Evolutionary conservation across 257 asterid species (phyloP).

Genomic region (Lavandula angustifolia): DNA sequence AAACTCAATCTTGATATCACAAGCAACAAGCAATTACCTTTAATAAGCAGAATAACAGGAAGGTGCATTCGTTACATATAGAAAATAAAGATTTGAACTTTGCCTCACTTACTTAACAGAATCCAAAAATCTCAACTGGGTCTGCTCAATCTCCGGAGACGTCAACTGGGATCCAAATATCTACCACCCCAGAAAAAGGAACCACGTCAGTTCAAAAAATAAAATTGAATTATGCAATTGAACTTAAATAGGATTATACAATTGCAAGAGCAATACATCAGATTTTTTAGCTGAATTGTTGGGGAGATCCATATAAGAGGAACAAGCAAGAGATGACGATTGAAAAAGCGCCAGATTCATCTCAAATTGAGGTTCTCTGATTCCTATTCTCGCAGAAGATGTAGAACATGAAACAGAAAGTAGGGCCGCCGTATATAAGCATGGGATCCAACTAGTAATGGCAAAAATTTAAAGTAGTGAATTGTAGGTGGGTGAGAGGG

Average conservation of each 20-base stretch:
- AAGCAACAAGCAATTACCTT: slow-evolving; percentile 3
- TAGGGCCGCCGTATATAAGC: not conserved
- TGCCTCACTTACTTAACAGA: slow-evolving; percentile 47
- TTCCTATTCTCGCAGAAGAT: not conserved
- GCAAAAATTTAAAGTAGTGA: not conserved
- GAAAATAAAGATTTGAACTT: slow-evolving; percentile 34
- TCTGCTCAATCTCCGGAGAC: slow-evolving; percentile 46
- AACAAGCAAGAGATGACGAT: slow-evolving; percentile 34
- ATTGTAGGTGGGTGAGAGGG: slow-evolving; percentile 30
- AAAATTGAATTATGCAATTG: not conserved
- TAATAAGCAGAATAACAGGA: slow-evolving; percentile 11
- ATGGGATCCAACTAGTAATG: slow-evolving; percentile 1
- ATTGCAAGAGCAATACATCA: slow-evolving; percentile 31
- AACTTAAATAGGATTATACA: not conserved
- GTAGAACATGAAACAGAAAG: slow-evolving; percentile 19
- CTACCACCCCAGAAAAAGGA: slow-evolving; percentile 27
- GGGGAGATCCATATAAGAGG: slow-evolving; percentile 36
- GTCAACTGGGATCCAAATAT: slow-evolving; percentile 48
- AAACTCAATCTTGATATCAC: slow-evolving; percentile 16
- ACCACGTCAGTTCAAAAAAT: slow-evolving; percentile 26
- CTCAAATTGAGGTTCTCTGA: slow-evolving; percentile 24
- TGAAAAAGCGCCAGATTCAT: slow-evolving; percentile 40
- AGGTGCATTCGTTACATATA: no score
- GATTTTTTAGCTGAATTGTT: slow-evolving; percentile 34
- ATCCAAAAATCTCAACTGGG: slow-evolving; percentile 40